Evolutionary conservation across 345 rosid species (phyloP).

Genomic region (Murraya paniculata): DNA sequence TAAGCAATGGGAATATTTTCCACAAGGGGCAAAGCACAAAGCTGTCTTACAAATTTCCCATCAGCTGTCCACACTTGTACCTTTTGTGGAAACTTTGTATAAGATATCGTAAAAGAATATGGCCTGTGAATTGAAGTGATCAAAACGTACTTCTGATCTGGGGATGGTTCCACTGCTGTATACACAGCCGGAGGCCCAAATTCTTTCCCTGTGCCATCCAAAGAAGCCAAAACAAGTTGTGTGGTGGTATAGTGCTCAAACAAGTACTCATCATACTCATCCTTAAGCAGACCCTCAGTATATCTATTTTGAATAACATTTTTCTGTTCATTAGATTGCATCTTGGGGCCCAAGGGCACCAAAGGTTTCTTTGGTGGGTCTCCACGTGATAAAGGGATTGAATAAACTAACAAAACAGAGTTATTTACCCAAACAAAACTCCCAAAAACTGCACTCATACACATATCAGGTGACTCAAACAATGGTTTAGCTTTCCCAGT

Average conservation of each 20-base stretch:
- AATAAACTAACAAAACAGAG: constrained; percentile 69
- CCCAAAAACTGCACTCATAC: constrained; percentile 77
- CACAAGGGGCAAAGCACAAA: constrained; percentile 85
- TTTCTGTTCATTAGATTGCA: constrained; percentile 71
- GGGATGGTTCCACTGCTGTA: constrained; percentile 85
- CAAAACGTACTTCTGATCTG: constrained; percentile 72
- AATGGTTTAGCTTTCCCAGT: constrained; percentile 78
- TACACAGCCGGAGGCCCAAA: constrained; percentile 82
- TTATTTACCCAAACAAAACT: constrained; percentile 79
- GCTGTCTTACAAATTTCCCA: constrained; percentile 71
- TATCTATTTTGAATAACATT: constrained; percentile 74
- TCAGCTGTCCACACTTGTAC: constrained; percentile 83
- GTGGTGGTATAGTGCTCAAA: constrained; percentile 87
- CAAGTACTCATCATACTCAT: constrained; percentile 87
- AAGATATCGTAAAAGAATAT: constrained; percentile 82
- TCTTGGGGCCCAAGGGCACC: constrained; percentile 87
- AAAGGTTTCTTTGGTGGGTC: constrained; percentile 80
- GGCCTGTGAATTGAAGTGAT: constrained; percentile 76
- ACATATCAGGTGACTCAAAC: constrained; percentile 61
- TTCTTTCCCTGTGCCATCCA: constrained; percentile 69
- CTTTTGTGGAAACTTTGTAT: constrained; percentile 92
- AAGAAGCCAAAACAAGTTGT: constrained; percentile 71
- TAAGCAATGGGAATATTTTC: constrained; percentile 90
- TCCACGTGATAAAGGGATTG: constrained; percentile 73
- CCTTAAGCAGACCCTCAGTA: constrained; percentile 86